These are phyloP conservation scores for Neospora caninum DNA, from an alignment of 169 alveolate species.

Conservation along the genomic window DNA sequence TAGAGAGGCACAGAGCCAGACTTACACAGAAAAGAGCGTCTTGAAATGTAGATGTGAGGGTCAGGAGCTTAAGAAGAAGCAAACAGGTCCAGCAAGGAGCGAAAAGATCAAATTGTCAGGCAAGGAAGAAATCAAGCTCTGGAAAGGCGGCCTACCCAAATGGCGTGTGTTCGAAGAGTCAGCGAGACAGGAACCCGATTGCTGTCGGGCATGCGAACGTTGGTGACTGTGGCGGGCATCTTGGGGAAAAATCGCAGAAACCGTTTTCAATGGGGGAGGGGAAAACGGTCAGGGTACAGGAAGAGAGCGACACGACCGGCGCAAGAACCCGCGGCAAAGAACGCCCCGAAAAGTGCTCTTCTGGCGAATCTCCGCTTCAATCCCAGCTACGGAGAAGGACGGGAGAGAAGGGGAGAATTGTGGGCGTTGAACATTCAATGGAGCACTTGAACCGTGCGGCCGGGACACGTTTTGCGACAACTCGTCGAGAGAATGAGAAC, in stretches of 20 bases:
- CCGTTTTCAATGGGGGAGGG: neutral
- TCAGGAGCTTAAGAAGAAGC: no score
- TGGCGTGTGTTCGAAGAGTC: slow-evolving; percentile 20
- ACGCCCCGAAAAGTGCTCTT: no score
- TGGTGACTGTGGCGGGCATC: slow-evolving; percentile 34
- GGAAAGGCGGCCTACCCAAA: neutral
- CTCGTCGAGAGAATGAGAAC: no score
- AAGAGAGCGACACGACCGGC: no score
- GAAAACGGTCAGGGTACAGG: neutral
- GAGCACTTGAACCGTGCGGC: no score
- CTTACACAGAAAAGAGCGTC: neutral
- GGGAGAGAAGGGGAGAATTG: no score
- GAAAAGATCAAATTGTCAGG: neutral
- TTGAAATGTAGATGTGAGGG: neutral
- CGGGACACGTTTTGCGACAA: no score
- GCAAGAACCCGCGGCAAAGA: no score
- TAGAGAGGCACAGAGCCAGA: neutral
- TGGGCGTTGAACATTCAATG: no score
- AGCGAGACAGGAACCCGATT: slow-evolving; percentile 35
- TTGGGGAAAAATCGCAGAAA: neutral
- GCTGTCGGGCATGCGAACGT: slow-evolving; percentile 28
- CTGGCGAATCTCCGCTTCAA: no score
- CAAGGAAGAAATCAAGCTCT: neutral
- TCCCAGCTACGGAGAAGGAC: no score
- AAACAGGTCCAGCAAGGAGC: no score